Base-by-base conservation (phyloP, 2,329 filamentous ascomycete genomes). In the Hortaea werneckii region DNA sequence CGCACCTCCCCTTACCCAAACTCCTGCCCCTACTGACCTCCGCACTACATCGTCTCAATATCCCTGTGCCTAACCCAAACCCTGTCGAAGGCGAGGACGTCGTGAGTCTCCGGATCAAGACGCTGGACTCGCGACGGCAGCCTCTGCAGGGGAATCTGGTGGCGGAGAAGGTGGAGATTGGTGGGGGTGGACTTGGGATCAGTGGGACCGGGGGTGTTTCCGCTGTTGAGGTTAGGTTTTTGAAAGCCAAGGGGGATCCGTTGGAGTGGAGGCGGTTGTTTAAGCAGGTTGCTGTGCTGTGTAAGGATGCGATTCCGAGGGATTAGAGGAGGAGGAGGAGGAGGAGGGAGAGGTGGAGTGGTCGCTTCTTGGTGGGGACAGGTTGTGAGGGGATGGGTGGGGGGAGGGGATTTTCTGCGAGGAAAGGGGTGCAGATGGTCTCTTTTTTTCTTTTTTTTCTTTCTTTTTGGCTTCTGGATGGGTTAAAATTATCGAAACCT, bases 231-330 rank as follows among this genome's bases (percentile, higher is more conserved):
- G 85, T 95, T 28, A 77, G 87, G 43, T 96, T 98, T 62, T 78
- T 94, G 54, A 98, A 98, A 69, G 77, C 86, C 44, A 95, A 95
- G 69, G 92, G 92, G 5, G 92, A 98, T 70, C 92, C 92, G 5
- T 69, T 98, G 42, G 90, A 96, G 70, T 98, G 94, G 92, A 79
- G 92, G 50, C 75, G 92, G 30, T 87, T 98, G 63, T 98, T 98
- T 74, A 98, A 98, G 69, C 89, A 87, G 65, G 78, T 95, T n/a
- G 86, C 86, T 29, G 74, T 94, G 52, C 72, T 90, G 49, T 94
- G 89, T 68, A 86, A 86, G 61, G 87, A 95, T 61, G 87, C 80
- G 6, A 82, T 96, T 39, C 41, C 52, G 20, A 20, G 26, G 49
- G 29, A 37, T n/a, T 10, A 39, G 37, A 13, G 10, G 40, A 20